Evolutionary conservation across 2,329 filamentous ascomycete species (phyloP).

Genomic region (Botrytis elliptica): DNA sequence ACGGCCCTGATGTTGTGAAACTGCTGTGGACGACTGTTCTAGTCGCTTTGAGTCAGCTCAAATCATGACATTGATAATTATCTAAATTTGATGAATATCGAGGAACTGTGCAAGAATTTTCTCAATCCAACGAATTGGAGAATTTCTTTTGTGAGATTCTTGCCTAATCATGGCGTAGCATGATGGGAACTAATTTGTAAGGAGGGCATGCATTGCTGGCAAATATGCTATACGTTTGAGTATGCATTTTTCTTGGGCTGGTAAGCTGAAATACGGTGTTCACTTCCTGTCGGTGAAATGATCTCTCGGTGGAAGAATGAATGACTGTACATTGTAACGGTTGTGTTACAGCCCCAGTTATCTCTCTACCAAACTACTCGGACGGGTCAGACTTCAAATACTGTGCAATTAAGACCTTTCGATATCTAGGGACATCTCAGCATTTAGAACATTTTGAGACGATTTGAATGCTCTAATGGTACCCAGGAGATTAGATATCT

Average conservation of each 20-base stretch:
- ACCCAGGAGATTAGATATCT: rapidly evolving
- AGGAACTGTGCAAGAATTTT: neutral
- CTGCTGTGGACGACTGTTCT: neutral
- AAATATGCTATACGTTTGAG: neutral
- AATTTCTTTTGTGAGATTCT: neutral
- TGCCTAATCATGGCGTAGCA: no score
- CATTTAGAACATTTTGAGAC: neutral
- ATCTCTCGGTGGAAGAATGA: neutral
- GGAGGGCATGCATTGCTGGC: neutral
- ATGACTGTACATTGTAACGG: neutral
- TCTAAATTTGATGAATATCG: neutral
- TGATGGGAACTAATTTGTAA: neutral
- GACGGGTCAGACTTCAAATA: neutral
- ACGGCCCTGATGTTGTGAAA: neutral
- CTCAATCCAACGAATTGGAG: neutral
- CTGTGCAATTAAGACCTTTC: neutral
- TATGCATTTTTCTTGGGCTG: no score
- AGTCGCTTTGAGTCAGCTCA: neutral
- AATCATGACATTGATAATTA: rapidly evolving
- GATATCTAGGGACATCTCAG: neutral
- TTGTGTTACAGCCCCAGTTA: neutral
- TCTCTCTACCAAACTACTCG: no score
- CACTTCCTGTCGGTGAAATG: neutral
- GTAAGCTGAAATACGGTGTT: neutral
- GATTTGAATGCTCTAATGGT: neutral